Percentiles rank a stretch among this genome's conserved stretches.
phyloP scores from a whole-genome alignment of 1,284 basidiomycete genomes.

The Malassezia vespertilionis region DNA sequence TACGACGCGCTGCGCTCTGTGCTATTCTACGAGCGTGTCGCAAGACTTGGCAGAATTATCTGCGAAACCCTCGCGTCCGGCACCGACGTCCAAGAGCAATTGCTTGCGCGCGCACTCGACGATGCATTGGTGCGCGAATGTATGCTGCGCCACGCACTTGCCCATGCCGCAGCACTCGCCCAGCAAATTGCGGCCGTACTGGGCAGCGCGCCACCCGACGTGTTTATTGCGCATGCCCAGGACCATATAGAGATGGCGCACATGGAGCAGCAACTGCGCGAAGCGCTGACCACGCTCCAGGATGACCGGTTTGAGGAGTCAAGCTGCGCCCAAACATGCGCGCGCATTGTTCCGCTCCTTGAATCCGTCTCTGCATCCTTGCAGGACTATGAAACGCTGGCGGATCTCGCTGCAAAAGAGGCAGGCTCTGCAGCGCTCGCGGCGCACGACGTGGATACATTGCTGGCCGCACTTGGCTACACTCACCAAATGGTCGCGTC shows the following conservation, averaged over 20 bases:
- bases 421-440: slow-evolving; percentile 37
- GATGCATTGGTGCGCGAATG: slow-evolving; percentile 37
- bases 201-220: slow-evolving; percentile 26
- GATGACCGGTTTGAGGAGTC: slow-evolving; percentile 52
- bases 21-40: slow-evolving; percentile 43
- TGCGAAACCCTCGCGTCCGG: slow-evolving; percentile 32
- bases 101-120: slow-evolving; percentile 23
- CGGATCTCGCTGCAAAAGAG: slow-evolving; percentile 41
- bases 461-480: slow-evolving; percentile 34
- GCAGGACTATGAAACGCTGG: slow-evolving; percentile 57
- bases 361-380: slow-evolving; percentile 32
- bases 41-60: slow-evolving; percentile 36
- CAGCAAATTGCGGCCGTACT: slow-evolving; percentile 39
- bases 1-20: slow-evolving; percentile 33
- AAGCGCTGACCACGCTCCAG: slow-evolving; percentile 61
- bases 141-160: slow-evolving; percentile 38
- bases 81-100: slow-evolving; percentile 32
- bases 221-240: slow-evolving; percentile 54
- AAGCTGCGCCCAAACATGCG: slow-evolving; percentile 78
- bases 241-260: slow-evolving; percentile 77
- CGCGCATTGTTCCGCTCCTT: slow-evolving; percentile 47
- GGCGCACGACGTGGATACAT: slow-evolving; percentile 43
- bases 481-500: slow-evolving; percentile 30
- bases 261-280: slow-evolving; percentile 66
- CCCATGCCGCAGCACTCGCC: slow-evolving; percentile 37